Percentiles rank a stretch among this genome's conserved stretches.
Evolutionary conservation across 106 monocot species (phyloP).

Genomic region (Dendrobium catenatum): DNA sequence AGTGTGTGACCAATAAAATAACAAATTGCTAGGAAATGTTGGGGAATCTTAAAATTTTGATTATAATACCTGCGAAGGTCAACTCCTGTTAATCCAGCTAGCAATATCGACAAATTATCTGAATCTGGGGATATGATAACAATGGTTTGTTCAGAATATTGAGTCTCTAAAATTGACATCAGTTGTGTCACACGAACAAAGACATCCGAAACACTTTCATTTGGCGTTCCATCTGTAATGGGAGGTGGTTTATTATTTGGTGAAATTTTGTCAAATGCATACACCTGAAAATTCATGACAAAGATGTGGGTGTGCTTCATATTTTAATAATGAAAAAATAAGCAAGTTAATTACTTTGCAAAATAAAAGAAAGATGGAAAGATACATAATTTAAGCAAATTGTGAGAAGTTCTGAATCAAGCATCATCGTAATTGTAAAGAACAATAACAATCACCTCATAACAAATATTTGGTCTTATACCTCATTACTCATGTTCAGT

Average conservation of each 20-base stretch:
- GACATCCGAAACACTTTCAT: constrained; percentile 89
- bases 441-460: too few species aligned
- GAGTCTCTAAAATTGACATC: constrained; percentile 89
- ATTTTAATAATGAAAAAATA: neutral
- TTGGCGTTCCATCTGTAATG: constrained; percentile 71
- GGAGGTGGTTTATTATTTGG: constrained; percentile 77
- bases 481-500: too few species aligned
- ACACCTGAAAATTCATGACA: constrained; percentile 36
- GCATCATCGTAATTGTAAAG: too few species aligned
- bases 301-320: neutral
- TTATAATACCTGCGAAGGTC: constrained; percentile 63
- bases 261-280: constrained; percentile 69
- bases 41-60: neutral
- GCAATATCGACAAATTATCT: constrained; percentile 68
- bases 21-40: neutral
- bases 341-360: neutral
- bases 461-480: too few species aligned
- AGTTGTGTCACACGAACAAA: constrained; percentile 82
- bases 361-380: neutral
- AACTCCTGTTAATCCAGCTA: constrained; percentile 76
- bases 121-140: constrained; percentile 87
- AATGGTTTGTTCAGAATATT: constrained; percentile 76
- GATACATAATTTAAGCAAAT: neutral
- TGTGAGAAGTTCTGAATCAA: too few species aligned
- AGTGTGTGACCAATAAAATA: neutral